Percentiles rank a stretch among this genome's conserved stretches.
phyloP scores from a whole-genome alignment of 352 stramenopile species.

The Pythium plurisporium region DNA sequence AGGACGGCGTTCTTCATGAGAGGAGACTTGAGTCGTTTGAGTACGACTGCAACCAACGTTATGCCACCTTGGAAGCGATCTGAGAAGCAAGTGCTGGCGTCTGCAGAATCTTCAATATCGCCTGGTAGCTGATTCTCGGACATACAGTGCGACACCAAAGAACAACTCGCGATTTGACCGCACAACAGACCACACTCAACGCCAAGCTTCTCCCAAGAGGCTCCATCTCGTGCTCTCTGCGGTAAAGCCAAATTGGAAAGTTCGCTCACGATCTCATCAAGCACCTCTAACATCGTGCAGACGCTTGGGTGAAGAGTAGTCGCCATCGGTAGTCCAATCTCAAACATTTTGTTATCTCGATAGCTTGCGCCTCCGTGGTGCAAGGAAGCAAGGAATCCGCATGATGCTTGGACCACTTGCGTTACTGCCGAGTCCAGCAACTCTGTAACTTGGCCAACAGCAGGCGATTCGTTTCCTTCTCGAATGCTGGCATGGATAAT shows the following conservation, averaged over 20 bases:
- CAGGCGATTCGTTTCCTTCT: not conserved
- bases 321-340: no score
- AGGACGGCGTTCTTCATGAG: conserved; percentile 2
- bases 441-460: no score
- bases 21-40: not conserved
- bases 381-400: no score
- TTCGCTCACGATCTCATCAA: conserved; percentile 10
- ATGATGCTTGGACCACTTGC: not conserved
- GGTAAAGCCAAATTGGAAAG: no score
- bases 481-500: no score
- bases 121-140: not conserved
- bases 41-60: not conserved
- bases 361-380: no score
- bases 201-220: conserved; percentile 40
- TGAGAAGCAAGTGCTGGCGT: no score
- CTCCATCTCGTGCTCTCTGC: no score
- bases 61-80: not conserved
- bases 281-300: not conserved
- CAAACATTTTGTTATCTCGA: no score
- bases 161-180: conserved; percentile 28
- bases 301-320: no score
- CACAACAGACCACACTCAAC: conserved; percentile 41
- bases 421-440: not conserved
- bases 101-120: not conserved
- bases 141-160: not conserved